Evolutionary conservation across 164 flowering plant genomes (phyloP).

Genomic region (Umbellularia californica): DNA sequence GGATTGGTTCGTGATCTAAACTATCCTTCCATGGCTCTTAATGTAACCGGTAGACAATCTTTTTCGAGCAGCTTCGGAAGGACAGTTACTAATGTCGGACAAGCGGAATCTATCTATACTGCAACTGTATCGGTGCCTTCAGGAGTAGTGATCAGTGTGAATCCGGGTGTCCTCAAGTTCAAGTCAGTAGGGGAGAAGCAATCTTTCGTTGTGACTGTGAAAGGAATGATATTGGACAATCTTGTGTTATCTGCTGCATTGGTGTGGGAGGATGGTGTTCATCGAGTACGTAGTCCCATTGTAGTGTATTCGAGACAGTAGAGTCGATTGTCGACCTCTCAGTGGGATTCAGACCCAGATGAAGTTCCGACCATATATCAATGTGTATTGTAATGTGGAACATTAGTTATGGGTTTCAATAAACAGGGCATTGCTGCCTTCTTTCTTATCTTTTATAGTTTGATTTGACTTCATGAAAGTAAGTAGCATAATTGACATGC

Average conservation of each 20-base stretch:
- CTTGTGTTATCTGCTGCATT: slow-evolving; percentile 29
- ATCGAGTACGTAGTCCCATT: slow-evolving; percentile 62
- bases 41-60: background rate
- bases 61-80: slow-evolving; percentile 19
- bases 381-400: too few relatives aligned
- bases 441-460: too few relatives aligned
- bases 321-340: background rate
- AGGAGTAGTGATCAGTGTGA: slow-evolving; percentile 19
- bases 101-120: slow-evolving; percentile 26
- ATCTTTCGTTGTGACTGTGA: slow-evolving; percentile 31
- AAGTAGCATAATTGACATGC: too few relatives aligned
- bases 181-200: slow-evolving; percentile 27
- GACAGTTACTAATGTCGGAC: slow-evolving; percentile 48
- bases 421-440: too few relatives aligned
- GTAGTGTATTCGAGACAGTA: slow-evolving; percentile 22
- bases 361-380: too few relatives aligned
- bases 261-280: slow-evolving; percentile 48
- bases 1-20: slow-evolving; percentile 21
- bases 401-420: too few relatives aligned
- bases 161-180: slow-evolving; percentile 30
- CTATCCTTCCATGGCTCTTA: slow-evolving; percentile 38
- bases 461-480: too few relatives aligned
- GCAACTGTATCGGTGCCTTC: slow-evolving; percentile 7
- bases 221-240: slow-evolving; percentile 21
- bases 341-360: too few relatives aligned